Base-by-base conservation (phyloP, 73 alveolate species). In the Paraurostyla sp. region DNA sequence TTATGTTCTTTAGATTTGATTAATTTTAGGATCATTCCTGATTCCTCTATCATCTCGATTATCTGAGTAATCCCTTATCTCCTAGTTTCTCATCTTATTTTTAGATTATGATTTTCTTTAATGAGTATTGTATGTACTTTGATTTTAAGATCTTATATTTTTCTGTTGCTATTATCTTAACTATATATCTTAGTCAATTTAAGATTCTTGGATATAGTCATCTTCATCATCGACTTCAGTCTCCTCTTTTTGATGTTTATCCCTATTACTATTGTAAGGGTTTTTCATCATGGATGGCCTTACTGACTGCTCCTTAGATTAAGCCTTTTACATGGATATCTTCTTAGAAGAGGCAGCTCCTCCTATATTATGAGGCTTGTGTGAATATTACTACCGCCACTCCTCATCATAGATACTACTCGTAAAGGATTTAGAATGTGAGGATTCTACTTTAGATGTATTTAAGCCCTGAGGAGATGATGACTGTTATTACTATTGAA, bases 151-250 rank as follows among this genome's bases (percentile, higher is more conserved):
- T n/a, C n/a, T n/a, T n/a, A n/a, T n/a, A n/a, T n/a, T n/a, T n/a
- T n/a, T n/a, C n/a, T n/a, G n/a, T n/a, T n/a, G n/a, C n/a, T n/a
- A n/a, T n/a, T n/a, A n/a, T n/a, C n/a, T n/a, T n/a, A n/a, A n/a
- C 32, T 18, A 40, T 7, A 36, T 6, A 9, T 65, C 40, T 38
- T 38, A 35, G 32, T 65, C 82, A 9, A 65, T 11, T 38, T 36
- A 2, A 4, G 82, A 58, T 38, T 65, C 82, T 22, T 40, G 35
- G 6, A 40, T 16, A 38, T 65, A 65, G 6, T 65, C 82, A 11
- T 65, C 82, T 15, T 65, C 82, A 18, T 65, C 82, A 38, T 65
- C 82, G 1, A 65, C 82, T 65, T 65, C 82, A 11, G 82, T 65
- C 25, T 65, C 82, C 58, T 65, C 82, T 38, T 58, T 33, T 22